A percentile compares a stretch with the other conserved stretches of the same genome.
Conservation (phyloP, 495 filamentous ascomycete genomes). For the Thermothielavioides terrestris region DNA sequence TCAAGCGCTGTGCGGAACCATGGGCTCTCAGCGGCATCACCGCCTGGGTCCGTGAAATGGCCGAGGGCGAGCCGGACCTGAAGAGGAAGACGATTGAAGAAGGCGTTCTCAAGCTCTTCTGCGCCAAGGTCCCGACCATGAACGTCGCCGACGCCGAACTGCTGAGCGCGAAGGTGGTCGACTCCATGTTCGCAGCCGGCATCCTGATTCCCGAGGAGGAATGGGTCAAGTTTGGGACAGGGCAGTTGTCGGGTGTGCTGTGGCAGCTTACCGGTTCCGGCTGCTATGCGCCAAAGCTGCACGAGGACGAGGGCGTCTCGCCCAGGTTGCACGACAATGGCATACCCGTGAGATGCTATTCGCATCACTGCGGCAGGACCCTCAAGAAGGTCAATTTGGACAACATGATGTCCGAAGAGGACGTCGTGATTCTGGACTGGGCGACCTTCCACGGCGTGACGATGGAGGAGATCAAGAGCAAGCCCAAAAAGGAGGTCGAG, state of each 20-base stretch:
- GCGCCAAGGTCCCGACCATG: conserved; percentile 96
- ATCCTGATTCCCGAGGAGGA: conserved; percentile 85
- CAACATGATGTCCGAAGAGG: conserved; percentile 55
- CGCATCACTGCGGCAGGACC: conserved; percentile 87
- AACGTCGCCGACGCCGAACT: conserved; percentile 95
- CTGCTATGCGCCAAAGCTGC: conserved; percentile 79
- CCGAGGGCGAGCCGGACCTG: conserved; percentile 75
- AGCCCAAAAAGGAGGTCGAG: conserved; percentile 79
- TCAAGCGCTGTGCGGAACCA: conserved; percentile 77
- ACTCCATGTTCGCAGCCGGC: conserved; percentile 69
- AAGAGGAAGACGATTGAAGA: conserved; percentile 75
- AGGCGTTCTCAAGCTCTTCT: conserved; percentile 83
- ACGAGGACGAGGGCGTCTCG: conserved; percentile 52
- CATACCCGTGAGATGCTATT: conserved; percentile 75
- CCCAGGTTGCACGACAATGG: conserved; percentile 31
- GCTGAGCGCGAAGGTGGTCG: conserved; percentile 68
- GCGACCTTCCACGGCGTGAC: conserved; percentile 81
- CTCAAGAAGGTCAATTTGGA: conserved; percentile 86
- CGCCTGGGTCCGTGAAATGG: conserved; percentile 77
- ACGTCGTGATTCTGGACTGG: conserved; percentile 74
- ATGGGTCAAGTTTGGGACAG: conserved; percentile 86
- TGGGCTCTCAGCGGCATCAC: conserved; percentile 91
- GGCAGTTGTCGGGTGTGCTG: conserved; percentile 72
- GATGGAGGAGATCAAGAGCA: conserved; percentile 59
- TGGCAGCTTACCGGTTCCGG: conserved; percentile 90